Evolutionary conservation across 169 alveolate species (phyloP).

Genomic region (Cyclospora cayetanensis): DNA sequence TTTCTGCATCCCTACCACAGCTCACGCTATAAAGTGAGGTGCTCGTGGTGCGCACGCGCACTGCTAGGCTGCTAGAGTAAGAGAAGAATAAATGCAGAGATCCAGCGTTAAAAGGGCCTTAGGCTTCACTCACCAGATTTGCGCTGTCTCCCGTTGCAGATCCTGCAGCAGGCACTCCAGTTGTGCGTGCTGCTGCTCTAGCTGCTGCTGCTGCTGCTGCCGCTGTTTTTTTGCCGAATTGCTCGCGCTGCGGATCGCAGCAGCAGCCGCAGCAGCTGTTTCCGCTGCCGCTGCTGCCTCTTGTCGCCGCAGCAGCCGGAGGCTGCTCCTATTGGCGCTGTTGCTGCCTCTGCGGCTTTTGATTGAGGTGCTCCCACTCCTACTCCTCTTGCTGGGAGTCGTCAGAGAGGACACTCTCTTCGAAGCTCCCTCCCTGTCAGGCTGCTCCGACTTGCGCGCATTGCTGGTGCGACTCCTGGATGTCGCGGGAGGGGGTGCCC

Average conservation of each 20-base stretch:
- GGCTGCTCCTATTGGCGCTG: neutral
- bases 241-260: slow-evolving; percentile 24
- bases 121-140: neutral
- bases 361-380: neutral
- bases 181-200: neutral
- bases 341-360: neutral
- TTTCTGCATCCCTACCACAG: neutral
- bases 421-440: neutral
- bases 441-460: neutral
- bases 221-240: neutral
- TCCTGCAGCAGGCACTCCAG: neutral
- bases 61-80: neutral
- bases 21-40: no score
- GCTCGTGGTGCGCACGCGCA: no score
- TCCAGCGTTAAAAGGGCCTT: neutral
- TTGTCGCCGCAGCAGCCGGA: neutral
- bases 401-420: neutral
- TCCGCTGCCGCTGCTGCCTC: slow-evolving; percentile 10
- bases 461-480: neutral
- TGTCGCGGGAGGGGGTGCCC: neutral
- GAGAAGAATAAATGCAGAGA: neutral
- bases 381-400: neutral
- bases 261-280: slow-evolving; percentile 4
- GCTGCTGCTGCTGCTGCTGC: neutral
- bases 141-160: neutral